phyloP scores from a whole-genome alignment of 441 rosid genomes.

The Hura crepitans region DNA sequence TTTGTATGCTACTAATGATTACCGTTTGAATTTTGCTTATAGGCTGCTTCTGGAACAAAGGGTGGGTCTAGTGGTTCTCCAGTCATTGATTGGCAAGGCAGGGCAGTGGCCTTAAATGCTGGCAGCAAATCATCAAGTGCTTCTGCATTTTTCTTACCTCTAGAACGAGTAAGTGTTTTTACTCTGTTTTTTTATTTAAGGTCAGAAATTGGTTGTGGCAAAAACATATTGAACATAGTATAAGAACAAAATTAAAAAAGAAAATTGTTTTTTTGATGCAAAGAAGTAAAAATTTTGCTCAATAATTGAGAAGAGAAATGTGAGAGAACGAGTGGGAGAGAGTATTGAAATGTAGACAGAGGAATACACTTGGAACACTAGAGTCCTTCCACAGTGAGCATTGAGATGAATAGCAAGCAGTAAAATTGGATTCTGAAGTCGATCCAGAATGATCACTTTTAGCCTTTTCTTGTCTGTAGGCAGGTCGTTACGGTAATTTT shows the following conservation, averaged over 20 bases:
- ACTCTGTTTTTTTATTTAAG: neutral
- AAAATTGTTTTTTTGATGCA: neutral
- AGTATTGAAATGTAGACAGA: neutral
- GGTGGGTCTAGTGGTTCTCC: constrained; percentile 99
- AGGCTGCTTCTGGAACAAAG: constrained; percentile 99
- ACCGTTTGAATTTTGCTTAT: constrained; percentile 8
- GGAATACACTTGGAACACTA: neutral
- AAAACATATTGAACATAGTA: neutral
- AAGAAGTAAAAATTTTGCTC: neutral
- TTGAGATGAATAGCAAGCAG: neutral
- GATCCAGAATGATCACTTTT: neutral
- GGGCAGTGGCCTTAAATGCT: constrained; percentile 98
- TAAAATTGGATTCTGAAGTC: neutral
- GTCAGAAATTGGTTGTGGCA: neutral
- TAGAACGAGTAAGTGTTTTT: constrained; percentile 64
- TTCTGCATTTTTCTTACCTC: constrained; percentile 89
- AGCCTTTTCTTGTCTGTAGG: neutral
- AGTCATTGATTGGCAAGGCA: constrained; percentile 95
- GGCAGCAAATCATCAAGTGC: constrained; percentile 97
- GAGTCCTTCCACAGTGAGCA: neutral
- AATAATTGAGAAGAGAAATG: neutral
- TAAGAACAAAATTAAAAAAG: neutral
- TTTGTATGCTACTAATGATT: neutral
- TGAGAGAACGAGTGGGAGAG: neutral
- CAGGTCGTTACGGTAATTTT: neutral